These are phyloP conservation scores for Prunella vulgaris DNA, from an alignment of 257 asterid genomes.

Conservation along the genomic window DNA sequence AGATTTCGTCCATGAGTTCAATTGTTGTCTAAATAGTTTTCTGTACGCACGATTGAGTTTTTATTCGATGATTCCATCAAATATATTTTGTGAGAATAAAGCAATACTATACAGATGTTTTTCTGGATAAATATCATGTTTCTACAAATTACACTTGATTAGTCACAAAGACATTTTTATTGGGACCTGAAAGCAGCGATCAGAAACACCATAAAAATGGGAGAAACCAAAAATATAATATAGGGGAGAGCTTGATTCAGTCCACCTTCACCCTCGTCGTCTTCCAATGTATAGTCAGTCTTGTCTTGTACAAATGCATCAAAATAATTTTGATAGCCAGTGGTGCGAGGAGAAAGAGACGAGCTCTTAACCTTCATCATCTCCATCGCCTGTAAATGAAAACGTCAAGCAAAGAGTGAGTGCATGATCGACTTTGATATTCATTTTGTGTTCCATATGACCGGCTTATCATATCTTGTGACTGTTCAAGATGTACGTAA, in stretches of 20 bases:
- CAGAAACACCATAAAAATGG: conserved; percentile 54
- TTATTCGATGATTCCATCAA: no score
- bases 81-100: background rate
- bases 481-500: background rate
- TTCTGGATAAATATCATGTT: background rate
- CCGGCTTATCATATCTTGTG: background rate
- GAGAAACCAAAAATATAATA: conserved; percentile 57
- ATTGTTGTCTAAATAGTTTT: no score
- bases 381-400: conserved; percentile 76
- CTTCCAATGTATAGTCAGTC: conserved; percentile 34
- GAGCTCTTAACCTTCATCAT: conserved; percentile 68
- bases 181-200: conserved; percentile 32
- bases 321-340: conserved; percentile 65
- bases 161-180: background rate
- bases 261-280: conserved; percentile 43
- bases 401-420: background rate
- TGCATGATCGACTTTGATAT: background rate
- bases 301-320: conserved; percentile 66
- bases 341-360: conserved; percentile 26
- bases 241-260: conserved; percentile 51
- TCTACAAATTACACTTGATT: conserved; percentile 12
- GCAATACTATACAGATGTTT: background rate
- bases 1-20: no score
- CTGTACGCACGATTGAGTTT: no score
- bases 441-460: background rate